Base-by-base conservation (phyloP, 768 basidiomycete species). In the Russula sp. region DNA sequence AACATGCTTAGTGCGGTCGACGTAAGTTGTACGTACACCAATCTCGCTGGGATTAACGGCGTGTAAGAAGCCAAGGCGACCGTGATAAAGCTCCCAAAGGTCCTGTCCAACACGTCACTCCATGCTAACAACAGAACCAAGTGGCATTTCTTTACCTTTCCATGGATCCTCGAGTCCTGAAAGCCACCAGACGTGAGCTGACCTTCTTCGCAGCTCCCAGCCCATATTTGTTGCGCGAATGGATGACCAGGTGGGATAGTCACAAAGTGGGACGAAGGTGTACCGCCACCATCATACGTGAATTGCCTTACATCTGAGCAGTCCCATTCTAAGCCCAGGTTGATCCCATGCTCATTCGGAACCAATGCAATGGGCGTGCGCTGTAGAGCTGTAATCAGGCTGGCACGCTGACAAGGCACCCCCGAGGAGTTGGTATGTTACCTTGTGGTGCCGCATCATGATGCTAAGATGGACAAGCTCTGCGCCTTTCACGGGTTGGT, bases 301-400 rank as follows among this genome's bases (percentile, higher is more conserved):
- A 70, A 72, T 63, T 76, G 72, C 25, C 69, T 48, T 53, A 78
- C 70, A 53, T 72, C 65, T 2, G 70, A 69, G 65, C 79, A 80
- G 55, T 76, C 67, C 79, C 79, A 80, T 10, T 73, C 72, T 3
- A 66, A 61, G 18, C 58, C 16, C 9, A 71, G 65, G 53, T 80
- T 77, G 35, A 80, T 69, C 20, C 66, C 66, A 39, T 69, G 76
- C 65, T 80, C 79, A 16, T 73, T 58, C 0, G 78, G 79, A 59
- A 77, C 78, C 13, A 81, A 57, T 60, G 78, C 79, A 62, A 78
- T 78, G 1, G 79, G 79, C 8, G 79, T 76, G n/a, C 79, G 70
- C 79, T 79, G 62, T 22, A 7, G 35, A 16, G 11, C 7, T 39
- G 45, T 8, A 52, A 58, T 16, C 13, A 1, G 10, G 43, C 8